These are phyloP conservation scores for Drosera spatulata DNA, from an alignment of 179 eudicot genomes.

Conservation along the genomic window DNA sequence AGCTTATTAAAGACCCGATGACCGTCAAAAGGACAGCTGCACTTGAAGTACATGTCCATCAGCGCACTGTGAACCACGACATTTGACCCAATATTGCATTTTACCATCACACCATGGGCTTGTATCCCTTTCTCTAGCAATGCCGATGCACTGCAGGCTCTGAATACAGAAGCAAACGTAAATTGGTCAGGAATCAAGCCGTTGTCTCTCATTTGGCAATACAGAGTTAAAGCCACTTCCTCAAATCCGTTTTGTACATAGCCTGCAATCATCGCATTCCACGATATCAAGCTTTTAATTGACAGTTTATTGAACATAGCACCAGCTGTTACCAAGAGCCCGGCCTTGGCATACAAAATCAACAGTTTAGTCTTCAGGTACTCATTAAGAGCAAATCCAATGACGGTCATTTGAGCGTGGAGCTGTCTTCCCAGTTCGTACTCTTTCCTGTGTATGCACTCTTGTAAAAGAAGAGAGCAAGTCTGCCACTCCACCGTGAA, in stretches of 20 bases:
- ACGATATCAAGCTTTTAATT: constrained; percentile 17
- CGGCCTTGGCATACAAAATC: constrained; percentile 71
- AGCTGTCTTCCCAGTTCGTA: constrained; percentile 50
- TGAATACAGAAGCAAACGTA: constrained; percentile 28
- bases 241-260: constrained; percentile 24
- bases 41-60: constrained; percentile 70
- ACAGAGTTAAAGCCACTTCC: constrained; percentile 20
- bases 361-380: constrained; percentile 58
- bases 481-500: constrained; percentile 35
- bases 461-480: constrained; percentile 80
- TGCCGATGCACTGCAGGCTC: constrained; percentile 27
- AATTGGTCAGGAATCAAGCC: constrained; percentile 32
- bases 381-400: constrained; percentile 62
- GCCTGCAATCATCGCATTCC: constrained; percentile 40
- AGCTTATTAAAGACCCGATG: constrained; percentile 44
- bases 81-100: constrained; percentile 18
- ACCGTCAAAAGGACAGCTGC: constrained; percentile 66
- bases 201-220: constrained; percentile 18
- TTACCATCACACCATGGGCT: constrained; percentile 23
- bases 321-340: constrained; percentile 21
- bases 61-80: constrained; percentile 28
- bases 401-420: constrained; percentile 61
- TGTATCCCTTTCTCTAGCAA: constrained; percentile 26
- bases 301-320: constrained; percentile 13
- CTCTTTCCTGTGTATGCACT: constrained; percentile 46